Evolutionary conservation across 1,284 basidiomycete genomes (phyloP).

Genomic region (Golubevia sp.): DNA sequence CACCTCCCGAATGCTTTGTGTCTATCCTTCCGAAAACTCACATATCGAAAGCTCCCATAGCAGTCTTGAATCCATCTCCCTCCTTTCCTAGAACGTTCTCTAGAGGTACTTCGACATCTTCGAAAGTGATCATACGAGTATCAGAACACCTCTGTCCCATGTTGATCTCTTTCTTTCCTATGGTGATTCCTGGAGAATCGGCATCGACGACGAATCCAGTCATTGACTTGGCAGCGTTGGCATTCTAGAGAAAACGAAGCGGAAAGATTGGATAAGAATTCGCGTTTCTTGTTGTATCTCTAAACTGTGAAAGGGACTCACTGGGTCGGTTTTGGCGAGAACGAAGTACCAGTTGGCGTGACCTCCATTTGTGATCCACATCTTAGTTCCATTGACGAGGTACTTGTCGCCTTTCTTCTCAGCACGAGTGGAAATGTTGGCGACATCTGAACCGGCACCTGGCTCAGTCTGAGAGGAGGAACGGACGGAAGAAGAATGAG

Average conservation of each 20-base stretch:
- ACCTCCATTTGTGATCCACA: conserved; percentile 67
- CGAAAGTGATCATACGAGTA: conserved; percentile 68
- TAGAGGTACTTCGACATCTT: conserved; percentile 65
- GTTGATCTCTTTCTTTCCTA: conserved; percentile 68
- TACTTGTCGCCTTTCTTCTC: conserved; percentile 66
- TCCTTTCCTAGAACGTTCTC: conserved; percentile 66
- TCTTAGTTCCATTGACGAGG: conserved; percentile 65
- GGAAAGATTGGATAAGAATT: not conserved
- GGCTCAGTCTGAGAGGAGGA: conserved; percentile 64
- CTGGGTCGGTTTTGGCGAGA: conserved; percentile 66
- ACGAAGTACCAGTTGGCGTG: conserved; percentile 68
- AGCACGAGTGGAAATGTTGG: conserved; percentile 55
- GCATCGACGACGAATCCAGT: conserved; percentile 68
- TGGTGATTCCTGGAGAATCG: conserved; percentile 64
- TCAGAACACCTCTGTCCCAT: conserved; percentile 69
- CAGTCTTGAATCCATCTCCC: conserved; percentile 68
- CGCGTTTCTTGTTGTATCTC: not conserved
- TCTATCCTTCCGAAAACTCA: conserved; percentile 14
- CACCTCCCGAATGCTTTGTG: too few relatives aligned
- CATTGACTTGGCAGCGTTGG: conserved; percentile 65
- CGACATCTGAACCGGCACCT: conserved; percentile 67
- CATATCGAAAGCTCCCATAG: conserved; percentile 68
- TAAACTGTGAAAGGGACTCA: not conserved
- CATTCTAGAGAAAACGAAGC: conserved; percentile 14
- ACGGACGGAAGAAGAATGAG: not conserved